A percentile compares a stretch with the other conserved stretches of the same genome.
These are phyloP conservation scores for Debaryomyces subglobosus DNA, from an alignment of 1,139 yeast genomes.

Conservation along the genomic window DNA sequence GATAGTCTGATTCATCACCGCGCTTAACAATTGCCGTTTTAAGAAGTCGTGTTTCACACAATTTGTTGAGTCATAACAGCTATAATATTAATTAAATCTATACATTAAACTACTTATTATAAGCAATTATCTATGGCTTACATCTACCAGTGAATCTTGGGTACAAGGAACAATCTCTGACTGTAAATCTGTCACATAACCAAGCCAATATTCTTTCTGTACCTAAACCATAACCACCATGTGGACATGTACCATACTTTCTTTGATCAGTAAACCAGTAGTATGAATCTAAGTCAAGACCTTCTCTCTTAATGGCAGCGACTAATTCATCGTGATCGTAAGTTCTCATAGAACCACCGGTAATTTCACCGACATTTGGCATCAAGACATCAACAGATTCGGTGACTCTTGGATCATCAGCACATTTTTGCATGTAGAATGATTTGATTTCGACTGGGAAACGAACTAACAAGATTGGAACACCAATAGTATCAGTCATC, in stretches of 20 bases:
- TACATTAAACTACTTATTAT: background rate
- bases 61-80: conserved; percentile 1
- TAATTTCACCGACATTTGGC: conserved; percentile 98
- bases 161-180: conserved; percentile 95
- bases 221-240: conserved; percentile 99
- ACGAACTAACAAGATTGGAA: conserved; percentile 86
- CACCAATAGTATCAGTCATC: conserved; percentile 94
- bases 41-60: conserved; percentile 15
- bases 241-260: conserved; percentile 96
- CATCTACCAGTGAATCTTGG: conserved; percentile 99
- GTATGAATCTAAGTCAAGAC: conserved; percentile 75
- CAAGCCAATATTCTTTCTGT: conserved; percentile 98
- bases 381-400: conserved; percentile 97
- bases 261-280: conserved; percentile 97
- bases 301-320: conserved; percentile 92
- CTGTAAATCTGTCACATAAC: conserved; percentile 97
- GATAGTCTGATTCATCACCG: conserved; percentile 34
- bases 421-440: conserved; percentile 94
- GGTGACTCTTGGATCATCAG: conserved; percentile 90
- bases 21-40: conserved; percentile 33
- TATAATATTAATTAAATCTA: conserved; percentile 2
- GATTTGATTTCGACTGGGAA: conserved; percentile 98
- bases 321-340: conserved; percentile 76
- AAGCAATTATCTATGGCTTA: conserved; percentile 61
- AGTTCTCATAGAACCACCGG: conserved; percentile 99